Base-by-base conservation (phyloP, 2,329 filamentous ascomycete genomes). In the Pezicula neosporulosa region DNA sequence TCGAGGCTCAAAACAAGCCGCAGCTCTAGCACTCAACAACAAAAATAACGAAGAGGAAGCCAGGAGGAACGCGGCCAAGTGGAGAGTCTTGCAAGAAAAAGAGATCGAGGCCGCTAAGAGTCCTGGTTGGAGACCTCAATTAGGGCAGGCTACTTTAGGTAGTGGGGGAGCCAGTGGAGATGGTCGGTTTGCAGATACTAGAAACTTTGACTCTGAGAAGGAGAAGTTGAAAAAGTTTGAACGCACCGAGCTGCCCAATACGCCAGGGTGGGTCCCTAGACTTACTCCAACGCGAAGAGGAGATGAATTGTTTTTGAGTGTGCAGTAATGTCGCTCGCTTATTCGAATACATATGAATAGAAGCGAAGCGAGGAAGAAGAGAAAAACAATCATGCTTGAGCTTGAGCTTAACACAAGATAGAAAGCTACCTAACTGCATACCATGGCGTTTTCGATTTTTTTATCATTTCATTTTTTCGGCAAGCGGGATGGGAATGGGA, bases 271-370 rank as follows among this genome's bases (percentile, higher is more conserved):
- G 82, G 73, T 83, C 58, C 85, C 85, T 3, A 78, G 77, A 57
- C 62, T 89, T 60, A 89, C 86, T 43, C 86, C 86, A 3, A 84
- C 82, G 51, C 72, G 83, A 54, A 75, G 82, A 45, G 86, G 86
- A 0, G 81, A 85, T 24, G 84, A 89, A 63, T 62, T 89, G 53
- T 85, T 79, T 57, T 62, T 83, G 58, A 77, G 78, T 57, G 78
- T 83, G 55, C 73, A 76, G 54, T 82, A 57, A 65, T 28, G 9
- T 30, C 15, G 28, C 9, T 48, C 41, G 8, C 41, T 37, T 37
- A 24, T 24, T 24, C 24, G 24, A 24, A 24, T 24, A 24, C 7
- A 24, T 24, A 24, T 24, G 24, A 24, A 24, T 6, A 24, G 24
- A 24, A 24, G 24, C 24, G 24, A 24, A 24, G 24, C 24, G 7